phyloP scores from a whole-genome alignment of 495 filamentous ascomycete species.

The Neurospora cerealis region DNA sequence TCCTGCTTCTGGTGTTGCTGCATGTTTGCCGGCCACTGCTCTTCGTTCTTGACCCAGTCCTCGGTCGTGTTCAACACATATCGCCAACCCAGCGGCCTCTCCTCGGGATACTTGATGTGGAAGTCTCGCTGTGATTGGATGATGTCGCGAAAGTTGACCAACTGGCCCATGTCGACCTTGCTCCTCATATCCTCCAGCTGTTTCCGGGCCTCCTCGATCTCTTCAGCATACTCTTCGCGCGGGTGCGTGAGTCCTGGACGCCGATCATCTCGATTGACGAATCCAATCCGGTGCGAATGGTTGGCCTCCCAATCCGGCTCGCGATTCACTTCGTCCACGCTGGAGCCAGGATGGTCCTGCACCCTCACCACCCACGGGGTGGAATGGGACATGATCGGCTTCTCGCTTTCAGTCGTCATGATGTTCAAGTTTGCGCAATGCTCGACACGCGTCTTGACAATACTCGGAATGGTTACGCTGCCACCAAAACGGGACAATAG shows the following conservation, averaged over 20 bases:
- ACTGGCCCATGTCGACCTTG: not conserved
- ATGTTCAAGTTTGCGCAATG: not conserved
- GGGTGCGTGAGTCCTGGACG: not conserved
- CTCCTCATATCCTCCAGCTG: not conserved
- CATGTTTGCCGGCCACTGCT: slow-evolving; percentile 6
- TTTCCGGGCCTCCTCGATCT: not conserved
- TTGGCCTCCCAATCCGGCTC: slow-evolving; percentile 5
- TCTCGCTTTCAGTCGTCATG: not conserved
- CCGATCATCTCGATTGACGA: slow-evolving; percentile 4
- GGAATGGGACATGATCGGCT: not conserved
- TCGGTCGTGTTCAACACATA: slow-evolving; percentile 11
- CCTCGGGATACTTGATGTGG: slow-evolving; percentile 5
- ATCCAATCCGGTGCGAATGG: slow-evolving; percentile 4
- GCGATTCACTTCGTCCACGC: not conserved
- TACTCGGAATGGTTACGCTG: not conserved
- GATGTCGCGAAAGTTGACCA: slow-evolving; percentile 12
- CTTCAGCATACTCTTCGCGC: not conserved
- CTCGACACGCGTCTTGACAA: not conserved
- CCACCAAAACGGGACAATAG: not conserved
- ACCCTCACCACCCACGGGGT: slow-evolving; percentile 4
- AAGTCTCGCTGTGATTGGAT: slow-evolving; percentile 4
- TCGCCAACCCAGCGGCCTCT: slow-evolving; percentile 9
- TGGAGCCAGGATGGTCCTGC: slow-evolving; percentile 5
- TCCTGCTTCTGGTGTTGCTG: not conserved
- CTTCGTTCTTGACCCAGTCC: slow-evolving; percentile 9